phyloP scores from a whole-genome alignment of 2,329 filamentous ascomycete genomes.

The Monilinia vaccinii-corymbosi region DNA sequence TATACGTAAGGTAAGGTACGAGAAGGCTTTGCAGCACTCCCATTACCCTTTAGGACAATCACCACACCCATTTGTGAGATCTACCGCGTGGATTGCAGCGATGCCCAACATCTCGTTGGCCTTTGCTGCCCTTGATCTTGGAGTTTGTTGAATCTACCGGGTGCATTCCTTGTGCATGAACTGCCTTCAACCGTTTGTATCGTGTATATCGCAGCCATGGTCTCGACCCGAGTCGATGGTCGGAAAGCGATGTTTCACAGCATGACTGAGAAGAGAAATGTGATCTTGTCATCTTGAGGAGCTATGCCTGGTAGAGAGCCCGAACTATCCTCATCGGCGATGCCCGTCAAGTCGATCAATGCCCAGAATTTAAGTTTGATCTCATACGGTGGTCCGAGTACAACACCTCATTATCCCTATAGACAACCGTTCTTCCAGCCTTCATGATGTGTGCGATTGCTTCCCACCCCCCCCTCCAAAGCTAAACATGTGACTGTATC shows the following conservation, averaged over 20 bases:
- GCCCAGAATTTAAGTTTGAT: not conserved
- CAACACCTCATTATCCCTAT: not conserved
- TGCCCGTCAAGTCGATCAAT: not conserved
- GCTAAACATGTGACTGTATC: not conserved
- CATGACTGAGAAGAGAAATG: not conserved
- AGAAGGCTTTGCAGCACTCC: not conserved
- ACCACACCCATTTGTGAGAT: not conserved
- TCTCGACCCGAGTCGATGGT: constrained; percentile 4
- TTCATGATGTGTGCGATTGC: not conserved
- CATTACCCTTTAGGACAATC: not conserved
- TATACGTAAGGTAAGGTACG: constrained; percentile 10
- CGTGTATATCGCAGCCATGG: not conserved
- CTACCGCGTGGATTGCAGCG: not conserved
- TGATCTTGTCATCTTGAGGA: constrained; percentile 4
- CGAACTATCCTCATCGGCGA: not conserved
- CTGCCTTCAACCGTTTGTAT: not conserved
- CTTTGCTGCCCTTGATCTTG: not conserved
- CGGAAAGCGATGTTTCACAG: not conserved
- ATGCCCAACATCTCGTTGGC: constrained; percentile 5
- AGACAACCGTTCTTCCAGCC: not conserved
- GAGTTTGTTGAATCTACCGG: not conserved
- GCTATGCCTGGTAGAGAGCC: constrained; percentile 1
- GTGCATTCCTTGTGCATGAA: not conserved
- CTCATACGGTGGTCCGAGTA: not conserved
- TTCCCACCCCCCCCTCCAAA: too few species aligned